Evolutionary conservation across 441 rosid species (phyloP), one percentile per base, ranked within the genome.

Genomic region (Bocquillonia castaneifolia): DNA sequence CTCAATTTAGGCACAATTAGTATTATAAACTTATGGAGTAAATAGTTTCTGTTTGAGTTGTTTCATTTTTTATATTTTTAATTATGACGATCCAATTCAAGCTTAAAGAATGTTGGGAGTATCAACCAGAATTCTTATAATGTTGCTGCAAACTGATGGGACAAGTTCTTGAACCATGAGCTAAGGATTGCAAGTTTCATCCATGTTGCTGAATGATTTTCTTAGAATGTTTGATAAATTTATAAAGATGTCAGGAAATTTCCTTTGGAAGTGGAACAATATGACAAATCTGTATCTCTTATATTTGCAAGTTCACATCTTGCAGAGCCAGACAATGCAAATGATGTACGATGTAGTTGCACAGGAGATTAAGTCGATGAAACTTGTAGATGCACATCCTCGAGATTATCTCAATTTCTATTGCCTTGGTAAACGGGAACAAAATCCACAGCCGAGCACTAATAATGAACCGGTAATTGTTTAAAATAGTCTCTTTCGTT

Each of bases 271-370:
- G 44, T 47, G 29, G 17, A 48, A 45, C 28, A 47, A 47, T 47
- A 50, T 29, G 12, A 1, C 14, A 53, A 37, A 26, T 53, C 25
- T 20, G 22, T 62, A n/a, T 56, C 23, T 52, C 60, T 72, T 62
- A 69, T 63, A 12, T 64, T 42, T 15, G 5, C 32, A 44, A 64
- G 9, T 57, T 77, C 51, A 69, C 37, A n/a, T 31, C 74, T 68
- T 83, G 45, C 90, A 92, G 98, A 79, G 84, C 81, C 96, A 92
- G 76, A 92, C 97, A 57, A 87, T 92, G 95, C 88, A 85, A 76
- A 85, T 83, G 93, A 92, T 90, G 98, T 92, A 92, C 61, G 72
- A 56, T 58, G 66, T 90, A 34, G 72, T 92, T 67, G 90, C 90
- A 32, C 29, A 18, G 64, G 90, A 80, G 66, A 77, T 92, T 54